phyloP scores from a whole-genome alignment of 257 asterid species.

The Oldenlandia corymbosa region DNA sequence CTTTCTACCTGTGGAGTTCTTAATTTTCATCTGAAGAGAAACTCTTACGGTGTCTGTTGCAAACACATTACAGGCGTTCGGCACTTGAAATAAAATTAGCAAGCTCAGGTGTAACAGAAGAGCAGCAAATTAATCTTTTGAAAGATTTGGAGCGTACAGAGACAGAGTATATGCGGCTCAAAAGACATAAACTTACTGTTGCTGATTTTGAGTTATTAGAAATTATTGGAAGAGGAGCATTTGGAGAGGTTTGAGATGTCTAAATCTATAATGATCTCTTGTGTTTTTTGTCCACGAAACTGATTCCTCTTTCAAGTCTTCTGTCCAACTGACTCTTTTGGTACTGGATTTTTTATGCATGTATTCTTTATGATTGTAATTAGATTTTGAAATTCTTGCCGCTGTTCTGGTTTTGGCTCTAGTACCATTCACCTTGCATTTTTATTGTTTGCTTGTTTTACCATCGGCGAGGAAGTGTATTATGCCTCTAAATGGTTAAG shows the following conservation, averaged over 20 bases:
- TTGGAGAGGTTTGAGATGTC: constrained; percentile 68
- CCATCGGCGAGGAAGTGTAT: neutral
- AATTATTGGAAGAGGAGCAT: constrained; percentile 83
- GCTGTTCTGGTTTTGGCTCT: neutral
- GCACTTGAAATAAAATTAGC: constrained; percentile 54
- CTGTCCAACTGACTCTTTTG: neutral
- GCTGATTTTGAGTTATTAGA: constrained; percentile 69
- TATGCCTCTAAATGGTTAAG: neutral
- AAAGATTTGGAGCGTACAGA: constrained; percentile 73
- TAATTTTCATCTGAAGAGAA: neutral
- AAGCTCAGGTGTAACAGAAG: constrained; percentile 52
- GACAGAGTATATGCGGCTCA: constrained; percentile 73
- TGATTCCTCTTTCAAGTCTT: neutral
- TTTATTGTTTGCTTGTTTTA: neutral
- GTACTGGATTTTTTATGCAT: neutral
- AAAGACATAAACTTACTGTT: constrained; percentile 66
- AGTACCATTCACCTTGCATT: neutral
- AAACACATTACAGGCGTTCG: constrained; percentile 46
- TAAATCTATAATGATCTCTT: neutral
- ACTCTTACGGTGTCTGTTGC: neutral
- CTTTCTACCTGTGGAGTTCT: no score
- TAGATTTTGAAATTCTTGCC: neutral
- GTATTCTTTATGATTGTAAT: neutral
- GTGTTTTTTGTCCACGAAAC: neutral
- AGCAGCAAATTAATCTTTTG: constrained; percentile 56